These are phyloP conservation scores for Oryza officinalis DNA, from an alignment of 176 grass and related monocot genomes.

Conservation along the genomic window DNA sequence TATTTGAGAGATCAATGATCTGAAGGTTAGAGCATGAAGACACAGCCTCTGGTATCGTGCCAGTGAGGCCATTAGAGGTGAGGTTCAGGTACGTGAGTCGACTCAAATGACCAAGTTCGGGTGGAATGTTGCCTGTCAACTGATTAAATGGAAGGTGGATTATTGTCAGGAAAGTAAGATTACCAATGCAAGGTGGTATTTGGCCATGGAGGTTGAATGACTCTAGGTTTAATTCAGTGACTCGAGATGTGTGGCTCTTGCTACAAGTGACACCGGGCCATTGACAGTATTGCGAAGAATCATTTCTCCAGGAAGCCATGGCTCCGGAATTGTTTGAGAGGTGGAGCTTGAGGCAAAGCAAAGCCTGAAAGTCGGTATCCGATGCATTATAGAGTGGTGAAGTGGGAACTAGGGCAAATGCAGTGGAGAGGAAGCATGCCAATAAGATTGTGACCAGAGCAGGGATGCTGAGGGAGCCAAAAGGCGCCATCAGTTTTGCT, in stretches of 20 bases:
- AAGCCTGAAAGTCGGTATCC: background rate
- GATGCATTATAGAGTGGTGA: background rate
- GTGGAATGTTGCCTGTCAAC: conserved; percentile 32
- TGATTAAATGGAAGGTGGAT: conserved; percentile 24
- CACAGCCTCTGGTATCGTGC: conserved; percentile 12
- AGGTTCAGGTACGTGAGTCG: conserved; percentile 33
- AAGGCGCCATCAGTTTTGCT: too few relatives aligned
- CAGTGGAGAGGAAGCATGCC: background rate
- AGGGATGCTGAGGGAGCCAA: too few relatives aligned
- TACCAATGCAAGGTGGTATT: conserved; percentile 35
- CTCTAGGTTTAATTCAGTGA: background rate
- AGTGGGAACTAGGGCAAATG: background rate
- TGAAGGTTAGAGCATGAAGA: conserved; percentile 23
- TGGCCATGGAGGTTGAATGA: conserved; percentile 11
- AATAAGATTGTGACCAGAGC: background rate
- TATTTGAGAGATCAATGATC: conserved; percentile 27
- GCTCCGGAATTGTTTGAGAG: background rate
- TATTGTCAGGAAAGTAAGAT: conserved; percentile 30
- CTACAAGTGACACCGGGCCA: conserved; percentile 40
- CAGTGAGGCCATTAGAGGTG: conserved; percentile 33
- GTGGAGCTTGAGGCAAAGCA: conserved; percentile 46
- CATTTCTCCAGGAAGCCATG: conserved; percentile 32
- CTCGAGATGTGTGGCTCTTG: conserved; percentile 8
- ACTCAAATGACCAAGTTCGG: conserved; percentile 33
- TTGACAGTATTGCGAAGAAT: conserved; percentile 7